Conservation (phyloP, 2,329 filamentous ascomycete species). For the Aureobasidium sp. region DNA sequence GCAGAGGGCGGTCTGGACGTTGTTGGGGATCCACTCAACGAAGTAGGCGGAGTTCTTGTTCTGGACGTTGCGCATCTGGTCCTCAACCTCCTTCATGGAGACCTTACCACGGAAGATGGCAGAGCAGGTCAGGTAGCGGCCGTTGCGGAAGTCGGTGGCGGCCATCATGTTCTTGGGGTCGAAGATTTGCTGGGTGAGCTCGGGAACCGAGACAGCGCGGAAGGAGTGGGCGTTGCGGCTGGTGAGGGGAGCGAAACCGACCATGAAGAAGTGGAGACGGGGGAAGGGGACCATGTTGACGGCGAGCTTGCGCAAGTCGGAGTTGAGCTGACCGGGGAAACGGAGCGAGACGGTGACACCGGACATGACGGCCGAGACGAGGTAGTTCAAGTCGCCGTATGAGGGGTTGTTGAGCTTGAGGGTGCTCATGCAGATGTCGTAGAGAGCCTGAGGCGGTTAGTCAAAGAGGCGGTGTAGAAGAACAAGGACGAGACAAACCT, state of each 20-base stretch:
- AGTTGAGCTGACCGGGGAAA: constrained; percentile 99
- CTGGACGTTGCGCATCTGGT: constrained; percentile 99
- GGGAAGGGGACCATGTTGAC: constrained; percentile 99
- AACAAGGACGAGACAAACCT: constrained; percentile 43
- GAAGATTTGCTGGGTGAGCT: constrained; percentile 99
- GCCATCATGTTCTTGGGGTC: constrained; percentile 99
- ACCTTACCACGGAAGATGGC: constrained; percentile 99
- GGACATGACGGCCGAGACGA: constrained; percentile 99
- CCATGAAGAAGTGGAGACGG: constrained; percentile 99
- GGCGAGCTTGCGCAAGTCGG: constrained; percentile 96
- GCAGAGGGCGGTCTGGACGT: constrained; percentile 98
- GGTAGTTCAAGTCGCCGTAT: constrained; percentile 98
- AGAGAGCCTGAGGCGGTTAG: constrained; percentile 57
- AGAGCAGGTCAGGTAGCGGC: constrained; percentile 98
- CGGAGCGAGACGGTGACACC: constrained; percentile 97
- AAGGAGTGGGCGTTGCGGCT: constrained; percentile 87
- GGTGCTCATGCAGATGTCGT: constrained; percentile 99
- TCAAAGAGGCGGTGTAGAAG: neutral
- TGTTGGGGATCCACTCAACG: constrained; percentile 99
- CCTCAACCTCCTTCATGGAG: constrained; percentile 99
- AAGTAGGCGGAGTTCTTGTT: constrained; percentile 99
- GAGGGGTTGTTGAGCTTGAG: constrained; percentile 98
- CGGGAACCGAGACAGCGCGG: constrained; percentile 94
- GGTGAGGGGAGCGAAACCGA: constrained; percentile 97
- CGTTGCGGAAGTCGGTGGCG: constrained; percentile 98